Percentiles rank a stretch among this genome's conserved stretches.
These are phyloP conservation scores for Lactifluus subvellereus DNA, from an alignment of 768 basidiomycete genomes.

Conservation along the genomic window DNA sequence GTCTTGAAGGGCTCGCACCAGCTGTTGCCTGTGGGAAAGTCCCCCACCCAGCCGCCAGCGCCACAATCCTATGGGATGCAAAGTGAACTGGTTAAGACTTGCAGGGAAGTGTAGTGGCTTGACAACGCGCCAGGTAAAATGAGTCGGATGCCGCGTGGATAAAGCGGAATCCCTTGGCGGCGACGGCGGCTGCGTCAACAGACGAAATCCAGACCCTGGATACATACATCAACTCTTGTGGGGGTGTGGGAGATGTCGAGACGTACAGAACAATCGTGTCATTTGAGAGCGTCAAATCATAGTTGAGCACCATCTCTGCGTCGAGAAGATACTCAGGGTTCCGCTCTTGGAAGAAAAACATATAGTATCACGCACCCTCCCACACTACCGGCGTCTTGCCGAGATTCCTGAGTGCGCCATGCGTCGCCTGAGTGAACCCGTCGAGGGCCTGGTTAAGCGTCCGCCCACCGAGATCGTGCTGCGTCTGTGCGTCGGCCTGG, in stretches of 20 bases:
- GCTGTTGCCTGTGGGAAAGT: constrained; percentile 42
- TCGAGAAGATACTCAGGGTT: neutral
- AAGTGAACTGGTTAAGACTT: neutral
- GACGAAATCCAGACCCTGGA: constrained; percentile 69
- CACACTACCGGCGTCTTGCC: constrained; percentile 80
- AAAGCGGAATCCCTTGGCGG: constrained; percentile 52
- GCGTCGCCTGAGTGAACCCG: constrained; percentile 54
- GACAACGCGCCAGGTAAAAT: constrained; percentile 57
- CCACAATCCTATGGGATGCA: constrained; percentile 51
- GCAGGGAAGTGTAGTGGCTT: neutral
- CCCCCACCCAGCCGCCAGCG: constrained; percentile 63
- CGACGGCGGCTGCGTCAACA: constrained; percentile 50
- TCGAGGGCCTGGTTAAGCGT: constrained; percentile 62
- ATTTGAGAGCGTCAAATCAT: constrained; percentile 5
- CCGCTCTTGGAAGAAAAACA: neutral
- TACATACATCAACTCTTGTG: neutral
- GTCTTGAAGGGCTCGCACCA: constrained; percentile 81
- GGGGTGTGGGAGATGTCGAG: neutral
- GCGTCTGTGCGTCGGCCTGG: constrained; percentile 52
- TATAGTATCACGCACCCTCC: constrained; percentile 46
- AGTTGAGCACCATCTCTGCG: neutral
- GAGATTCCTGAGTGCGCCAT: constrained; percentile 44
- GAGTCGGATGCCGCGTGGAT: constrained; percentile 68
- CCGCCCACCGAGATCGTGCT: constrained; percentile 38
- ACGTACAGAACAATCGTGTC: constrained; percentile 12